Evolutionary conservation across 2,329 filamentous ascomycete species (phyloP).

Genomic region (Verticillium nonalfalfae): DNA sequence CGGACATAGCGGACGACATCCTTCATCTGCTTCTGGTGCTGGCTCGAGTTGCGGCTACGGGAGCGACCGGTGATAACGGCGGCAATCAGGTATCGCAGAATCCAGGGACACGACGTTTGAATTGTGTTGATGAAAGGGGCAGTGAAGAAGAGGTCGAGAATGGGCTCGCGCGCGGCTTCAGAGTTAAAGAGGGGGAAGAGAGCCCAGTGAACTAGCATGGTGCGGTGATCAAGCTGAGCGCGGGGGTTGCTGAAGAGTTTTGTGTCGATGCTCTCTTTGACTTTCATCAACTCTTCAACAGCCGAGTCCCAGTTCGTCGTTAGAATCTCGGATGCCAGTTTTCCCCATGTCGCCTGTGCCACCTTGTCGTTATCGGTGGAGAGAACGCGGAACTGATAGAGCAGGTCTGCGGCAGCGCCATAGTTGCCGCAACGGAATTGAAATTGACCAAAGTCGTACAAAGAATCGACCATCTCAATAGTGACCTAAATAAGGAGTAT

Average conservation of each 20-base stretch:
- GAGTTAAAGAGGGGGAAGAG: constrained; percentile 99
- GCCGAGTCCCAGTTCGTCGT: constrained; percentile 92
- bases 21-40: constrained; percentile 98
- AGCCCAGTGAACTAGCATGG: constrained; percentile 96
- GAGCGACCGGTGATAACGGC: constrained; percentile 91
- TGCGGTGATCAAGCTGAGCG: constrained; percentile 91
- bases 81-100: constrained; percentile 86
- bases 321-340: constrained; percentile 92
- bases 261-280: constrained; percentile 87
- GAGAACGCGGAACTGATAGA: constrained; percentile 96
- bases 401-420: constrained; percentile 77
- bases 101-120: constrained; percentile 95
- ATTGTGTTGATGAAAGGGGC: constrained; percentile 99
- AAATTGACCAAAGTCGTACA: constrained; percentile 95
- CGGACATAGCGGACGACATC: constrained; percentile 91
- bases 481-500: constrained; percentile 54
- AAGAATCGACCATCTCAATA: constrained; percentile 88
- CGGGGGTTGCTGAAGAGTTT: constrained; percentile 95
- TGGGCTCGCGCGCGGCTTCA: constrained; percentile 79
- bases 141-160: constrained; percentile 96
- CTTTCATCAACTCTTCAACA: constrained; percentile 84
- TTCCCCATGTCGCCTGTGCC: constrained; percentile 92
- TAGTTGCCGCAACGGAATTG: constrained; percentile 98
- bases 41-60: constrained; percentile 71
- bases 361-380: constrained; percentile 99